Evolutionary conservation across 2,329 filamentous ascomycete species (phyloP).

Genomic region (Chrysoporthe puriensis): DNA sequence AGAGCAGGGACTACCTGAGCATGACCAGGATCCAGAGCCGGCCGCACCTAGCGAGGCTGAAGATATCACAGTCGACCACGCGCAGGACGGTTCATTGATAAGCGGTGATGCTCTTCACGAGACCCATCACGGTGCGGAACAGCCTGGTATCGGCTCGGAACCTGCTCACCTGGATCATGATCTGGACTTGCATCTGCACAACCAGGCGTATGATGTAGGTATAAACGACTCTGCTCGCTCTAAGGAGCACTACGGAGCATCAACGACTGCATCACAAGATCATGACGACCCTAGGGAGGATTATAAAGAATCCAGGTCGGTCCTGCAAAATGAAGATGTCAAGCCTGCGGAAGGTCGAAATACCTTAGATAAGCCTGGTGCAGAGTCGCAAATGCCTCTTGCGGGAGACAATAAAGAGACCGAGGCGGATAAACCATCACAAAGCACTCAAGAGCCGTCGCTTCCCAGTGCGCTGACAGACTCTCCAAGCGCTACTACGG

Average conservation of each 20-base stretch:
- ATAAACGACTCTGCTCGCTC: no score
- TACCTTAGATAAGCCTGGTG: background rate
- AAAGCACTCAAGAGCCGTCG: background rate
- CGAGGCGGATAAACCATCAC: background rate
- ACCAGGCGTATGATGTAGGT: no score
- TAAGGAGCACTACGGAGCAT: background rate
- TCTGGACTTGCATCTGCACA: no score
- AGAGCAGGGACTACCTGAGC: background rate
- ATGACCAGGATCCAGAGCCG: background rate
- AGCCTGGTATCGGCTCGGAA: background rate
- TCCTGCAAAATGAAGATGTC: background rate
- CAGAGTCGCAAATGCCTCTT: background rate
- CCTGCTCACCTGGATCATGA: no score
- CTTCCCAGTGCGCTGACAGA: background rate
- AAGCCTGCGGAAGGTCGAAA: background rate
- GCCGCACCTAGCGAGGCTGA: background rate
- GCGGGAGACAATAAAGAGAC: background rate
- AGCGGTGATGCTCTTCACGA: background rate
- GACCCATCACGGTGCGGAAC: background rate
- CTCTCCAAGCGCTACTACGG: background rate
- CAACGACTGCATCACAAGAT: background rate
- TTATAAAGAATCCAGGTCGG: background rate
- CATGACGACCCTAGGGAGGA: background rate
- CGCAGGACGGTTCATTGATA: background rate
- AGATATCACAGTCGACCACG: background rate